A percentile compares a stretch with the other conserved stretches of the same genome.
Evolutionary conservation across 257 asterid genomes (phyloP).

Genomic region (Linaria vulgaris): DNA sequence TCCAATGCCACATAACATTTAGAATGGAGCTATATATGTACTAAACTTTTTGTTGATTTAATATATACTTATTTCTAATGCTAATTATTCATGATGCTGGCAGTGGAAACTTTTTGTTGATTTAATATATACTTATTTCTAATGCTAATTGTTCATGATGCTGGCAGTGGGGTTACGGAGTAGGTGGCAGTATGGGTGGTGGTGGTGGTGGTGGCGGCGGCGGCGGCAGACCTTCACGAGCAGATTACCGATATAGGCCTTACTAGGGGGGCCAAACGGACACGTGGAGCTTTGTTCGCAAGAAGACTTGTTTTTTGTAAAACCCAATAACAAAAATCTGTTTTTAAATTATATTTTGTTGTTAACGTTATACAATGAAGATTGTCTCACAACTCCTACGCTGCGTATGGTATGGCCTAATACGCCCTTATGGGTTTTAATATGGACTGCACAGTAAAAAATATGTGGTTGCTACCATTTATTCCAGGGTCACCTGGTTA

Average conservation of each 20-base stretch:
- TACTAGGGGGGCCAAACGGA: background rate
- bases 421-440: too few species aligned
- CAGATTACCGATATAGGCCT: constrained; percentile 80
- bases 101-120: constrained; percentile 50
- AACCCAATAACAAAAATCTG: too few species aligned
- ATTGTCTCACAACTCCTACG: too few species aligned
- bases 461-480: too few species aligned
- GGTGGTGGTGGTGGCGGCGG: constrained; percentile 55
- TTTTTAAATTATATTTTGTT: background rate
- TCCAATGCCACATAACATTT: background rate
- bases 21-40: too few species aligned
- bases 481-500: too few species aligned
- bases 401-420: too few species aligned
- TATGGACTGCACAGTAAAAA: too few species aligned
- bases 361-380: constrained; percentile 14
- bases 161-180: constrained; percentile 93
- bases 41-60: too few species aligned
- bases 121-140: background rate
- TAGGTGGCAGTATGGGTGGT: constrained; percentile 59
- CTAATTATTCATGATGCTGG: constrained; percentile 26
- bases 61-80: background rate
- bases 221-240: constrained; percentile 70
- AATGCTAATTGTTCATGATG: constrained; percentile 16
- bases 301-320: too few species aligned
- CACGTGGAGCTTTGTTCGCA: too few species aligned